These are phyloP conservation scores for Colletotrichum somersetense DNA, from an alignment of 2,329 filamentous ascomycete genomes.

Conservation along the genomic window DNA sequence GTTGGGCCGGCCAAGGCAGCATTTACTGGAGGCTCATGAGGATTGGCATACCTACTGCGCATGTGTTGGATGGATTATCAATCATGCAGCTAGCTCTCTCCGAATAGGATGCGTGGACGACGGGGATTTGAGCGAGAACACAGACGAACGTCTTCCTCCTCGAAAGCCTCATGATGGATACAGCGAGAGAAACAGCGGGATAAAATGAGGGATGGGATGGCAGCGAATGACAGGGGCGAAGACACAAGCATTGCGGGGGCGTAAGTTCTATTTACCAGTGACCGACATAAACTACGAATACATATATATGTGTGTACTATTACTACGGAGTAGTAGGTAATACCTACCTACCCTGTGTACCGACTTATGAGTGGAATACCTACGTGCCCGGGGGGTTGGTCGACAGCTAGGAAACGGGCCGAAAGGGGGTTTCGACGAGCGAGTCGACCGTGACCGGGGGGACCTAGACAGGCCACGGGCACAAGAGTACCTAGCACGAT, in stretches of 20 bases:
- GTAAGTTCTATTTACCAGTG: not conserved
- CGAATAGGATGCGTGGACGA: not conserved
- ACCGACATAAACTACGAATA: too few relatives aligned
- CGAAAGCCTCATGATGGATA: not conserved
- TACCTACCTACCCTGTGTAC: too few relatives aligned
- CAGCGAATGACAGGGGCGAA: conserved; percentile 25
- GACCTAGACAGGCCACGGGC: not conserved
- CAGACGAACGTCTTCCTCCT: not conserved
- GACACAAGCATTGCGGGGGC: not conserved
- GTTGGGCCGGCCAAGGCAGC: not conserved
- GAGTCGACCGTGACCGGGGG: conserved; percentile 18
- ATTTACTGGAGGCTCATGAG: not conserved
- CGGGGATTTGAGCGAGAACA: not conserved
- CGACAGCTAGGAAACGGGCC: conserved; percentile 30
- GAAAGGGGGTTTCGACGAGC: conserved; percentile 31
- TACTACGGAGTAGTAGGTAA: too few relatives aligned
- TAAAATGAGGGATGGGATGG: not conserved
- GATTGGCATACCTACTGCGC: too few relatives aligned
- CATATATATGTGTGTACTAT: too few relatives aligned
- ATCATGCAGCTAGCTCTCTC: not conserved
- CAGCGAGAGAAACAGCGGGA: conserved; percentile 33
- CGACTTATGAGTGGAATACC: too few relatives aligned
- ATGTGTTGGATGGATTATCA: not conserved
- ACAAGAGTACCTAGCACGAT: too few relatives aligned
- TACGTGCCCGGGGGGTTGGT: not conserved